Conservation (phyloP, 2,329 filamentous ascomycete species). For the Xylaria sp. region DNA sequence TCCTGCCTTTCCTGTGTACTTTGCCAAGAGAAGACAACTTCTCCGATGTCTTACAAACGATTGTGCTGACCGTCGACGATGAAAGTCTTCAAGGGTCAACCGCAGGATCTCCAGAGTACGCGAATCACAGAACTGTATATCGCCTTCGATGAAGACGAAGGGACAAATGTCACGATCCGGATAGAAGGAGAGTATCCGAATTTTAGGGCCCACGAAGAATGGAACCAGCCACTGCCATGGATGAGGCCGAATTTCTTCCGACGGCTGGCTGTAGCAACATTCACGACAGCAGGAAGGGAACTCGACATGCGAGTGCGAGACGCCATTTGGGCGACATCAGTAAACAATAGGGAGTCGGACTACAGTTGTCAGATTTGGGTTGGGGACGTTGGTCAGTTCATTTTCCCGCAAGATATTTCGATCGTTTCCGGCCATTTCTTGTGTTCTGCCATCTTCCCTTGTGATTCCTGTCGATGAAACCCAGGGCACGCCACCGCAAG, state of each 20-base stretch:
- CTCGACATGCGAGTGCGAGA: conserved; percentile 43
- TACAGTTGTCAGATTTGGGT: conserved; percentile 47
- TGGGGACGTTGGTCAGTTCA: conserved; percentile 42
- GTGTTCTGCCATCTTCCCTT: not conserved
- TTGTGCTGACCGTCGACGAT: conserved; percentile 20
- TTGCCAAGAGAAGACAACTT: conserved; percentile 4
- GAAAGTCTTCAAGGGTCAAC: conserved; percentile 46
- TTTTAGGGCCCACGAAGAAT: conserved; percentile 43
- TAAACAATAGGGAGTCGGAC: conserved; percentile 45
- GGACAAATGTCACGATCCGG: conserved; percentile 47
- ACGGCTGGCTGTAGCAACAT: conserved; percentile 45
- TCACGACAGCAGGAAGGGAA: conserved; percentile 39
- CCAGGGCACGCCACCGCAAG: not conserved
- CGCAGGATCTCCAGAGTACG: conserved; percentile 46
- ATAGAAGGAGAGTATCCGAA: conserved; percentile 45
- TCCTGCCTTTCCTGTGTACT: not conserved
- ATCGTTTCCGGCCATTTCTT: not conserved
- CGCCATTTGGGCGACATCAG: conserved; percentile 42
- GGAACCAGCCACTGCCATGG: conserved; percentile 44
- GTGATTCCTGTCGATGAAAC: not conserved
- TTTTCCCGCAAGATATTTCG: not conserved
- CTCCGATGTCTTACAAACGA: not conserved
- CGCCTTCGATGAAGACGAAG: conserved; percentile 46
- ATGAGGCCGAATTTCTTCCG: conserved; percentile 46
- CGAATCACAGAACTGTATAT: conserved; percentile 48